Conservation (phyloP, 371 early-diverging fungal species). For the Mortierella sp. region DNA sequence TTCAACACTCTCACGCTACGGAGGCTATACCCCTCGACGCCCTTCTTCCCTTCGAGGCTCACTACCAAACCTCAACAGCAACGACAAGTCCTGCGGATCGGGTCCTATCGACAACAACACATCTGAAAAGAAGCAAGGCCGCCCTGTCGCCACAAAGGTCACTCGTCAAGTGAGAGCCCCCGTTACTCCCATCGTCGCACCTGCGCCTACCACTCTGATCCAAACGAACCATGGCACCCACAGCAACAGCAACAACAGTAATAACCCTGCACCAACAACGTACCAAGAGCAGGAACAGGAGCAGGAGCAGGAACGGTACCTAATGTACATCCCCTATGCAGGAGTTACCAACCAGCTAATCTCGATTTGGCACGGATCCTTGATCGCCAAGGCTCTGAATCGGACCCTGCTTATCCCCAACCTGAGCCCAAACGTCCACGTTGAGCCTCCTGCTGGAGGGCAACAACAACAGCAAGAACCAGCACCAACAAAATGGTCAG, state of each 20-base stretch:
- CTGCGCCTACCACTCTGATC: background rate
- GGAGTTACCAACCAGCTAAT: conserved; percentile 51
- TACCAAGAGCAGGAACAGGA: background rate
- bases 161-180: background rate
- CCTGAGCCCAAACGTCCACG: conserved; percentile 57
- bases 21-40: conserved; percentile 12
- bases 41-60: conserved; percentile 5
- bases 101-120: background rate
- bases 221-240: background rate
- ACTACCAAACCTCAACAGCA: background rate
- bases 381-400: conserved; percentile 68
- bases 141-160: conserved; percentile 14
- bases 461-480: conserved; percentile 16
- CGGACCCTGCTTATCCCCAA: conserved; percentile 68
- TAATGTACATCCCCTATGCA: conserved; percentile 52
- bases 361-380: conserved; percentile 54
- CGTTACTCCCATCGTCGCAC: background rate
- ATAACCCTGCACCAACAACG: conserved; percentile 1
- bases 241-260: background rate
- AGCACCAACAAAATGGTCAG: conserved; percentile 41
- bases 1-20: background rate
- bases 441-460: conserved; percentile 12
- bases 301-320: conserved; percentile 13
- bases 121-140: background rate
- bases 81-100: conserved; percentile 8